Conservation (phyloP, 2,329 filamentous ascomycete species). For the Diaporthe ampelina region DNA sequence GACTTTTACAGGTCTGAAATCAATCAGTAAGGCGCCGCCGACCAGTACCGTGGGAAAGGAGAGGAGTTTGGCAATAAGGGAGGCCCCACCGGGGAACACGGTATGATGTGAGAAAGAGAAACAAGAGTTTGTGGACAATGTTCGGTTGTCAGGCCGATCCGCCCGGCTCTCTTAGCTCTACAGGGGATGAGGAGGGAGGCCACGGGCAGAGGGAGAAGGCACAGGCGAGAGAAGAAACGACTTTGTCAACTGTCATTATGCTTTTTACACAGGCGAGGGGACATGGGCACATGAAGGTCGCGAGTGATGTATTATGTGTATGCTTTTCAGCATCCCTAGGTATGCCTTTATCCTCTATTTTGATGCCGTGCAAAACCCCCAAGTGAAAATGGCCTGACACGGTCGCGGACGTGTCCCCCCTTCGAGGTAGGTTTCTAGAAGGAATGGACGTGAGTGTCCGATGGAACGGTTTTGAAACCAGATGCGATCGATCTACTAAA, state of each 20-base stretch:
- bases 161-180: background rate
- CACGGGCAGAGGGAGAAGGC: background rate
- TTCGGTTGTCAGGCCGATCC: slow-evolving; percentile 15
- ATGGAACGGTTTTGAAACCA: slow-evolving; percentile 21
- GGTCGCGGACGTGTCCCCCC: background rate
- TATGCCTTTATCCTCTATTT: slow-evolving; percentile 27
- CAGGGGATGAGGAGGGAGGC: background rate
- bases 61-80: slow-evolving; percentile 25
- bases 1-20: slow-evolving; percentile 36
- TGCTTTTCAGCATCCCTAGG: slow-evolving; percentile 25
- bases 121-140: background rate
- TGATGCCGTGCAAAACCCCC: background rate
- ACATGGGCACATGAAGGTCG: slow-evolving; percentile 22
- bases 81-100: slow-evolving; percentile 12
- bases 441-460: background rate
- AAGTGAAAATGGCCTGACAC: background rate
- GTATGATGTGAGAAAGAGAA: slow-evolving; percentile 3
- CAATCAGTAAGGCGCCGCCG: background rate
- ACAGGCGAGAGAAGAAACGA: slow-evolving; percentile 7
- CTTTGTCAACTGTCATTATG: slow-evolving; percentile 27
- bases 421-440: slow-evolving; percentile 13
- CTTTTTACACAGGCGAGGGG: slow-evolving; percentile 14
- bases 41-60: background rate
- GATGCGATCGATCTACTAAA: background rate
- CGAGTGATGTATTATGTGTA: slow-evolving; percentile 21